Percentiles rank a stretch among this genome's conserved stretches.
Evolutionary conservation across 2,329 filamentous ascomycete genomes (phyloP).

Genomic region (Sclerotinia spermophila): DNA sequence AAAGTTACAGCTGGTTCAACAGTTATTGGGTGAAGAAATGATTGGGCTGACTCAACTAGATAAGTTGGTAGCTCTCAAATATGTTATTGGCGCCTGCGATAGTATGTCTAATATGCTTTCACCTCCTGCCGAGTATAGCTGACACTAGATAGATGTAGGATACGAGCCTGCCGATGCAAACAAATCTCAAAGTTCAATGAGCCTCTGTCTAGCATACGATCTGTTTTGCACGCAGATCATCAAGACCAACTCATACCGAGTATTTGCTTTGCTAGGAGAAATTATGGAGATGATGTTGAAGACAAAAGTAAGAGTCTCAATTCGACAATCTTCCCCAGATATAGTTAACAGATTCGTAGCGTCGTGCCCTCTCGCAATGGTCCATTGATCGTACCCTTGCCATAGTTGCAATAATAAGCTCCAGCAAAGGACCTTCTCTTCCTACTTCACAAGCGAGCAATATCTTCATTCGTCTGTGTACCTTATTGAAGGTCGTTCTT

Average conservation of each 20-base stretch:
- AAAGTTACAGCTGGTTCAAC: constrained; percentile 29
- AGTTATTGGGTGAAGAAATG: constrained; percentile 23
- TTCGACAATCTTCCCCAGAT: constrained; percentile 4
- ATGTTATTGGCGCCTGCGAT: constrained; percentile 32
- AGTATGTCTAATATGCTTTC: constrained; percentile 24
- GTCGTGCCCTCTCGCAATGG: constrained; percentile 35
- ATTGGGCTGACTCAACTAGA: constrained; percentile 25
- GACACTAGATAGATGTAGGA: constrained; percentile 25
- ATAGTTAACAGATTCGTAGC: constrained; percentile 20
- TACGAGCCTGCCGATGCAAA: constrained; percentile 20
- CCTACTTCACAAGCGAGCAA: constrained; percentile 24
- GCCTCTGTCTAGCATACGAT: constrained; percentile 31
- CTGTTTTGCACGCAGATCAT: constrained; percentile 28
- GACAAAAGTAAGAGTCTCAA: constrained; percentile 32
- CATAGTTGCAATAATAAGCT: constrained; percentile 36
- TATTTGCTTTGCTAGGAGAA: constrained; percentile 35
- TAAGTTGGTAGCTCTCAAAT: constrained; percentile 28
- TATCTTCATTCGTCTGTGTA: constrained; percentile 42
- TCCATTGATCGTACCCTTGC: constrained; percentile 37
- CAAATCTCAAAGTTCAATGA: constrained; percentile 17
- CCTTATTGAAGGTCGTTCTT: constrained; percentile 53
- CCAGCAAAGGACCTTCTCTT: constrained; percentile 30
- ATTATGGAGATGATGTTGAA: constrained; percentile 35
- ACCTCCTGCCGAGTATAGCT: constrained; percentile 4
- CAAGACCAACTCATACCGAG: constrained; percentile 28